Evolutionary conservation across 495 filamentous ascomycete genomes (phyloP), one percentile per base, ranked within the genome.

Genomic region (Hypomontagnella monticulosa): DNA sequence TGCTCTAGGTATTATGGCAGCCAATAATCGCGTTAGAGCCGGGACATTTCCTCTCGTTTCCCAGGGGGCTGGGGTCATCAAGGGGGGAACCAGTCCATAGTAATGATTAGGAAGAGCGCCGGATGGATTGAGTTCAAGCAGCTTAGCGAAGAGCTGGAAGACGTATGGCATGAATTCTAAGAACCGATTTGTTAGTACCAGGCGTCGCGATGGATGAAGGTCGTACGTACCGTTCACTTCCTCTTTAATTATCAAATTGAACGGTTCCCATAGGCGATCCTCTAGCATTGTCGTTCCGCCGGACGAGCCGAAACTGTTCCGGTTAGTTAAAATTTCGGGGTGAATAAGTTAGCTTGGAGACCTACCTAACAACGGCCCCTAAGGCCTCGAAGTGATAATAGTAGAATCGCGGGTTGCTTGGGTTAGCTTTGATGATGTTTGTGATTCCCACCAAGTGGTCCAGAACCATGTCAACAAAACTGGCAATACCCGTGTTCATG

Each of bases 351-450:
- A 19, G 12, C 18, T 2, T 40, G 8, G 8, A 23, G 33, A 61
- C 72, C 63, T 73, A 92, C 86, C 89, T 83, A 57, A 98, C 92
- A 44, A 99, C 85, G n/a, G 95, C 93, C n/a, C 95, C 96, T 43
- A 98, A 75, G 1, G 90, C 89, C 76, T 99, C 96, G 57, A 99
- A 99, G 73, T 96, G 92, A 76, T 93, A 99, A 78, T 99, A 97
- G 77, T 96, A 97, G 77, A 99, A 99, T 12, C 93, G 85, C 1
- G 96, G 96, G 76, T 99, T 99, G 77, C 92, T 96, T 1, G 96
- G 96, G 76, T 99, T 99, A 61, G 86, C 82, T 68, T 90, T 87
- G 73, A 96, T 98, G 64, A 95, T 86, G 61, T 88, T 85, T 4
- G 92, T 97, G 68, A 99, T 97, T 57, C 82, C 89, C 69, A 95